phyloP scores from a whole-genome alignment of 257 asterid genomes.

The Ophiorrhiza pumila region DNA sequence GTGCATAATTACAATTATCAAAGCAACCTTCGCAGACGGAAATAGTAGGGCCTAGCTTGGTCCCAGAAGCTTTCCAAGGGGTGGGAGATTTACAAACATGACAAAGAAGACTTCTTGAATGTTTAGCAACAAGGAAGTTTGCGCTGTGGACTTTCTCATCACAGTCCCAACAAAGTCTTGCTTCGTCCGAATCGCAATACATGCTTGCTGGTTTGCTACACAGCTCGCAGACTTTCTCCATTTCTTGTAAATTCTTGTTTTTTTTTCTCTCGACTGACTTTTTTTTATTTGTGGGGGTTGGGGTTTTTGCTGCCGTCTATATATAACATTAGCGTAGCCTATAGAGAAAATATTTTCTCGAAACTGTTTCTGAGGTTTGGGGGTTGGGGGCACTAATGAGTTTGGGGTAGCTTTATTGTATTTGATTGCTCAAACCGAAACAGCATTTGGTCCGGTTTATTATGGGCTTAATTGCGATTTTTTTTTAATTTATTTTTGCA shows the following conservation, averaged over 20 bases:
- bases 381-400: too few species aligned
- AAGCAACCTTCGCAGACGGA: slow-evolving; percentile 28
- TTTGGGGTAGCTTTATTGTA: too few species aligned
- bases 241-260: neutral
- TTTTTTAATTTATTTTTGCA: too few species aligned
- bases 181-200: slow-evolving; percentile 32
- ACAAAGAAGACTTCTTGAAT: slow-evolving; percentile 29
- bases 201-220: slow-evolving; percentile 29
- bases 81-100: slow-evolving; percentile 29
- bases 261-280: neutral
- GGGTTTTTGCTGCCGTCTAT: slow-evolving; percentile 2
- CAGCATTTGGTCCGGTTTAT: too few species aligned
- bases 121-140: slow-evolving; percentile 32
- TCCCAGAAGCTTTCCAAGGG: slow-evolving; percentile 32
- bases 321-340: too few species aligned
- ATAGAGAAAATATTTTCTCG: too few species aligned
- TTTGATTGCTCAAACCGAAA: too few species aligned
- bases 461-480: too few species aligned
- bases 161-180: slow-evolving; percentile 32
- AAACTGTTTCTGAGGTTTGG: too few species aligned
- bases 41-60: slow-evolving; percentile 25
- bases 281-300: neutral
- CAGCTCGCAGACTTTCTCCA: slow-evolving; percentile 28
- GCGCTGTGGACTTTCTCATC: slow-evolving; percentile 34
- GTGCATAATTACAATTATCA: neutral